These are phyloP conservation scores for Euphorbia lathyris DNA, from an alignment of 345 rosid species.

Conservation along the genomic window DNA sequence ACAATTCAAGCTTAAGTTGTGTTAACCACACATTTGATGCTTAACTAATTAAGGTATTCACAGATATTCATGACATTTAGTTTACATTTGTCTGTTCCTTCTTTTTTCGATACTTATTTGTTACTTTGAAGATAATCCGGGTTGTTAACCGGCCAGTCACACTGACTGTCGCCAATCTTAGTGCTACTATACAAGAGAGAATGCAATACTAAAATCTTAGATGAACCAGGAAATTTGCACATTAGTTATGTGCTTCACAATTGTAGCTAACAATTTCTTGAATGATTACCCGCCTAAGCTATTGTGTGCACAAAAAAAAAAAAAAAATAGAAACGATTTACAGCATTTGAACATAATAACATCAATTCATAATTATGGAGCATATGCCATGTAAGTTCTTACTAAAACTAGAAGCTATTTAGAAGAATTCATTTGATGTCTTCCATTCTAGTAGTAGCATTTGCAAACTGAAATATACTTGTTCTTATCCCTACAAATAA, in stretches of 20 bases:
- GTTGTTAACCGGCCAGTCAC: no score
- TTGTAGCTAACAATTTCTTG: background rate
- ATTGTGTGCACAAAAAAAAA: background rate
- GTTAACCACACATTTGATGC: background rate
- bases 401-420: background rate
- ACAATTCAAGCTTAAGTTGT: no score
- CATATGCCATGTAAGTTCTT: background rate
- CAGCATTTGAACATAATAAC: background rate
- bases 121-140: no score
- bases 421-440: background rate
- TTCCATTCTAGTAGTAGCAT: background rate
- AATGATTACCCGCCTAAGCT: no score
- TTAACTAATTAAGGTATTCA: background rate
- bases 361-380: background rate
- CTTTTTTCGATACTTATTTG: no score
- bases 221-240: no score
- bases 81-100: no score
- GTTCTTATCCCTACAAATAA: background rate
- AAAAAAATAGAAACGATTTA: background rate
- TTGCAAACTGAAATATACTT: background rate
- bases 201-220: no score
- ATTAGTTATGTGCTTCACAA: no score
- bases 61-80: no score
- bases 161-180: no score
- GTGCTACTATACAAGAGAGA: no score